Evolutionary conservation across 2,329 filamentous ascomycete genomes (phyloP).

Genomic region (Amauroascus niger): DNA sequence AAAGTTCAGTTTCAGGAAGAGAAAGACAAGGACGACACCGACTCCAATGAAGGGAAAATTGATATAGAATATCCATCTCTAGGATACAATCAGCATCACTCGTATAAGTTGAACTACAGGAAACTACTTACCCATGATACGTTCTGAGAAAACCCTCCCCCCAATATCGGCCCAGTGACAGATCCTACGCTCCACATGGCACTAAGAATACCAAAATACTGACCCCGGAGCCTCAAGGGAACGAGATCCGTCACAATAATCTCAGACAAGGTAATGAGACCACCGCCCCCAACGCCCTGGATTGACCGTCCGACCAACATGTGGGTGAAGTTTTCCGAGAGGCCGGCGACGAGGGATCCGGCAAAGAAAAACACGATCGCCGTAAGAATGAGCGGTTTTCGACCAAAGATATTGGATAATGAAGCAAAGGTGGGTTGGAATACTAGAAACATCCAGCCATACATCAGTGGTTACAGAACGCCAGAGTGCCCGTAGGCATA

Average conservation of each 20-base stretch:
- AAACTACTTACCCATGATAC: conserved; percentile 31
- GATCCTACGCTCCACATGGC: conserved; percentile 35
- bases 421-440: conserved; percentile 44
- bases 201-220: conserved; percentile 34
- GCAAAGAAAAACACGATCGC: conserved; percentile 37
- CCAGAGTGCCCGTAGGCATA: not conserved
- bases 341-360: conserved; percentile 36
- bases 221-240: conserved; percentile 32
- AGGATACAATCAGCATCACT: not conserved
- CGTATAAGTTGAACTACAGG: not conserved
- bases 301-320: conserved; percentile 40
- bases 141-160: conserved; percentile 34
- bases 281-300: conserved; percentile 40
- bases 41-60: conserved; percentile 50
- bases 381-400: conserved; percentile 34
- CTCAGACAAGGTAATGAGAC: conserved; percentile 36
- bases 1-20: conserved; percentile 47
- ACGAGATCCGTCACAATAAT: conserved; percentile 39
- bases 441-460: conserved; percentile 23
- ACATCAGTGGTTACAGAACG: not conserved
- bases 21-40: conserved; percentile 39
- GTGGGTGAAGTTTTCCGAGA: conserved; percentile 36
- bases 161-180: conserved; percentile 35
- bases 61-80: conserved; percentile 58
- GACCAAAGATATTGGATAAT: conserved; percentile 42